These are phyloP conservation scores for Nannochloropsis oceanica DNA, from an alignment of 108 stramenopile species.

Conservation along the genomic window DNA sequence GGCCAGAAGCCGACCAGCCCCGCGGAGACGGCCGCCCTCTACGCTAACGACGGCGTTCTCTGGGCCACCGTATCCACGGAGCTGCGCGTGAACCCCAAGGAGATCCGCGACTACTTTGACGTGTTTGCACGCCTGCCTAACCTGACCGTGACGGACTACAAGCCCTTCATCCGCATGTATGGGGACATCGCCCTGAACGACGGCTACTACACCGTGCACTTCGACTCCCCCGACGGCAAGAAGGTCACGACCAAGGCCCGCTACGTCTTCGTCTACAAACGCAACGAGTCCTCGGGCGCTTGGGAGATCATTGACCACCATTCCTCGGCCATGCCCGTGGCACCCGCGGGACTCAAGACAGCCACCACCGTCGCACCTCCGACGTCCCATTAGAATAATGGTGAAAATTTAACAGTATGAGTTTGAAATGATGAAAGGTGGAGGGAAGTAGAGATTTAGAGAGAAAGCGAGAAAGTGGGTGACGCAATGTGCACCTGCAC, in stretches of 20 bases:
- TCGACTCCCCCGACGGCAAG: neutral
- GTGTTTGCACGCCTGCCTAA: neutral
- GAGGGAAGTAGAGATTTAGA: too few species aligned
- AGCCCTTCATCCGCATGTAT: neutral
- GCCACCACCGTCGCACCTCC: neutral
- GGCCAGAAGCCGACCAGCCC: neutral
- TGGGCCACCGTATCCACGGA: constrained; percentile 16
- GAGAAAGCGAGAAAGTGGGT: too few species aligned
- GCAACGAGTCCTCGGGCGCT: neutral
- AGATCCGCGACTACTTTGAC: constrained; percentile 12
- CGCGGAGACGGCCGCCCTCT: constrained; percentile 9
- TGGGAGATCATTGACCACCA: neutral
- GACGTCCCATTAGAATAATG: too few species aligned
- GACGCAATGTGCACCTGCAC: too few species aligned
- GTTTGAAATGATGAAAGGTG: too few species aligned
- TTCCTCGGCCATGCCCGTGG: neutral
- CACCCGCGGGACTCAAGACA: neutral
- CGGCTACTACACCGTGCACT: neutral
- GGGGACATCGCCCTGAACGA: neutral
- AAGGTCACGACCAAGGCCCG: neutral
- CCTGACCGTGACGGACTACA: neutral
- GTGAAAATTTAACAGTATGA: too few species aligned
- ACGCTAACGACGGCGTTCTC: neutral
- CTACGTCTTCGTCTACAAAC: neutral
- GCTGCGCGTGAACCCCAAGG: constrained; percentile 4